A percentile compares a stretch with the other conserved stretches of the same genome.
phyloP scores from a whole-genome alignment of 768 basidiomycete species.

The Podaxis sp. region DNA sequence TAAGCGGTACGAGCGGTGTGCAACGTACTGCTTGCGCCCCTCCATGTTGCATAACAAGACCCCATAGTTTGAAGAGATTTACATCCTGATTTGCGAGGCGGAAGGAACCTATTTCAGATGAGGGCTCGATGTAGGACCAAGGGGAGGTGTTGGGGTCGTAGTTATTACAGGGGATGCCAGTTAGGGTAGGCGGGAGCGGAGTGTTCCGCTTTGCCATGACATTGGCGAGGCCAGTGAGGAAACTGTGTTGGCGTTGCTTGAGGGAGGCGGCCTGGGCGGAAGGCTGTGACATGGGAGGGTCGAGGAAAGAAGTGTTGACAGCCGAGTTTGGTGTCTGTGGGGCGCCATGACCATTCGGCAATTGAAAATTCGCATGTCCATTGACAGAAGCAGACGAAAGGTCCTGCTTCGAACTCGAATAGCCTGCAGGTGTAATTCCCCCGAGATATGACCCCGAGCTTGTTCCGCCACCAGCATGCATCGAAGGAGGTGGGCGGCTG shows the following conservation, averaged over 20 bases:
- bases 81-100: constrained; percentile 73
- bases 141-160: constrained; percentile 64
- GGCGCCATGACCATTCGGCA: constrained; percentile 38
- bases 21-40: constrained; percentile 58
- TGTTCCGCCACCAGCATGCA: constrained; percentile 49
- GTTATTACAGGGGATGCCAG: constrained; percentile 52
- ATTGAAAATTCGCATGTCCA: constrained; percentile 43
- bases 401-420: constrained; percentile 44
- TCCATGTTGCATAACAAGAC: constrained; percentile 55
- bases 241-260: constrained; percentile 57
- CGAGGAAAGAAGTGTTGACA: constrained; percentile 40
- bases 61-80: constrained; percentile 75
- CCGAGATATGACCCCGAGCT: constrained; percentile 69
- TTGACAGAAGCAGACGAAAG: constrained; percentile 33
- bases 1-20: constrained; percentile 12
- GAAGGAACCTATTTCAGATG: constrained; percentile 60
- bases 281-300: constrained; percentile 39
- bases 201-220: constrained; percentile 53
- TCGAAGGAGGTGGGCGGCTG: constrained; percentile 34
- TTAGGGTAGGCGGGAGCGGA: constrained; percentile 77
- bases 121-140: constrained; percentile 67
- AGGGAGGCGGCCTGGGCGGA: constrained; percentile 30
- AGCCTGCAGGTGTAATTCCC: constrained; percentile 47
- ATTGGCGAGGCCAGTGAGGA: constrained; percentile 58
- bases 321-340: constrained; percentile 34